These are phyloP conservation scores for Hypoxylon fuscum DNA, from an alignment of 495 filamentous ascomycete species.

Conservation along the genomic window DNA sequence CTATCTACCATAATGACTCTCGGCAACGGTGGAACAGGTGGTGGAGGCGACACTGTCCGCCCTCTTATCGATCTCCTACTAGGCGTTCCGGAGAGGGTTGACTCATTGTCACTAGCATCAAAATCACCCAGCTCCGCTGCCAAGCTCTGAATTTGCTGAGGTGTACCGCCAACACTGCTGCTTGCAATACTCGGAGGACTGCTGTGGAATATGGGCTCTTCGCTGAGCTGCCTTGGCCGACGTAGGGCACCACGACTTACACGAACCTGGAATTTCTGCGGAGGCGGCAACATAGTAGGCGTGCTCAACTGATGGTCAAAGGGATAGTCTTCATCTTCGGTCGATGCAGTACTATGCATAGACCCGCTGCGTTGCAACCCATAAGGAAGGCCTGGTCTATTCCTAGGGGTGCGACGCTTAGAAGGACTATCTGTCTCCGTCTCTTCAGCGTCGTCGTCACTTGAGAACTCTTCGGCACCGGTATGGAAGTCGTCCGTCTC, in stretches of 20 bases:
- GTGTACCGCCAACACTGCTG: constrained; percentile 58
- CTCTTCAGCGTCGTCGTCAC: constrained; percentile 65
- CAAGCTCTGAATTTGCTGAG: constrained; percentile 76
- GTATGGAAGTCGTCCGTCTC: constrained; percentile 97
- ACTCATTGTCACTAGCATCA: constrained; percentile 71
- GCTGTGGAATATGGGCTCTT: constrained; percentile 62
- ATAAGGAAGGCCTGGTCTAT: constrained; percentile 39
- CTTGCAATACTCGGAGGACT: constrained; percentile 65
- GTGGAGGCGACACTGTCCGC: constrained; percentile 59
- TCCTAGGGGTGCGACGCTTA: constrained; percentile 53
- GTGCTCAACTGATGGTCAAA: constrained; percentile 60
- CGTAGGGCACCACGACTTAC: constrained; percentile 70
- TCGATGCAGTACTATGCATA: constrained; percentile 88
- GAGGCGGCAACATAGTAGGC: constrained; percentile 65
- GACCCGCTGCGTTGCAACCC: constrained; percentile 63
- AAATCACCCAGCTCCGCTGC: constrained; percentile 89
- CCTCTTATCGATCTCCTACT: constrained; percentile 58
- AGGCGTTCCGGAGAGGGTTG: constrained; percentile 52
- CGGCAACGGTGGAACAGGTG: constrained; percentile 62
- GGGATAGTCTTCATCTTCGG: constrained; percentile 75
- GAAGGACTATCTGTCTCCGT: constrained; percentile 85
- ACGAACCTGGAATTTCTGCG: constrained; percentile 74
- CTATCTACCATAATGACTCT: constrained; percentile 75
- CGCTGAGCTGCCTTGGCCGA: constrained; percentile 71
- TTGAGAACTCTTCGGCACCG: constrained; percentile 82